These are phyloP conservation scores for Ophiostoma fasciatum DNA, from an alignment of 2,329 filamentous ascomycete species.

Conservation along the genomic window DNA sequence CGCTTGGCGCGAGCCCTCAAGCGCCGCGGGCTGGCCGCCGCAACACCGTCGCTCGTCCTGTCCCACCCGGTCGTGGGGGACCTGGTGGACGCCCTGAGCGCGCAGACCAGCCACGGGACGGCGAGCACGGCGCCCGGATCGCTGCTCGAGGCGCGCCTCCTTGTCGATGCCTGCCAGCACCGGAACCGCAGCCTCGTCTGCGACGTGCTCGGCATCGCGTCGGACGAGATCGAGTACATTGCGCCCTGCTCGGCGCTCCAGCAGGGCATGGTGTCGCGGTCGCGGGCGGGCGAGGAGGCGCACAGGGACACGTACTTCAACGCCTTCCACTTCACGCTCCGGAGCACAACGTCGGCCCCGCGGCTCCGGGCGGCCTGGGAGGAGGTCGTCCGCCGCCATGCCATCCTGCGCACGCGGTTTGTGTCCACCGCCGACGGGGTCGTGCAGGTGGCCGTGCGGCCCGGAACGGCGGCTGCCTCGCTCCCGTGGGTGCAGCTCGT, in stretches of 20 bases:
- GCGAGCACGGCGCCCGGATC: conserved; percentile 9
- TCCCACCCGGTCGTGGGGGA: conserved; percentile 38
- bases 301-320: conserved; percentile 56
- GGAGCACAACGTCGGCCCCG: conserved; percentile 24
- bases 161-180: conserved; percentile 49
- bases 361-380: conserved; percentile 44
- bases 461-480: conserved; percentile 8
- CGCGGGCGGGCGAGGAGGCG: conserved; percentile 34
- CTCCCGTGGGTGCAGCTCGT: conserved; percentile 29
- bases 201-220: conserved; percentile 32
- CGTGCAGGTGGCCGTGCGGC: conserved; percentile 52
- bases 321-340: conserved; percentile 48
- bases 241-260: conserved; percentile 76
- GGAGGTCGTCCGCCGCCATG: conserved; percentile 31
- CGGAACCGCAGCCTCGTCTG: conserved; percentile 39
- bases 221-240: conserved; percentile 51
- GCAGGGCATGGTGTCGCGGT: conserved; percentile 68
- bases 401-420: conserved; percentile 62
- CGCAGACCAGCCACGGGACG: conserved; percentile 5
- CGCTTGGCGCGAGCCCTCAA: conserved; percentile 52
- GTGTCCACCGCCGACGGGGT: conserved; percentile 59
- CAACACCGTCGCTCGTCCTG: conserved; percentile 53
- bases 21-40: conserved; percentile 46
- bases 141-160: conserved; percentile 38
- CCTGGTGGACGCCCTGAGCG: conserved; percentile 25